Evolutionary conservation across 2,329 filamentous ascomycete genomes (phyloP).

Genomic region (Colletotrichum gloeosporioides): DNA sequence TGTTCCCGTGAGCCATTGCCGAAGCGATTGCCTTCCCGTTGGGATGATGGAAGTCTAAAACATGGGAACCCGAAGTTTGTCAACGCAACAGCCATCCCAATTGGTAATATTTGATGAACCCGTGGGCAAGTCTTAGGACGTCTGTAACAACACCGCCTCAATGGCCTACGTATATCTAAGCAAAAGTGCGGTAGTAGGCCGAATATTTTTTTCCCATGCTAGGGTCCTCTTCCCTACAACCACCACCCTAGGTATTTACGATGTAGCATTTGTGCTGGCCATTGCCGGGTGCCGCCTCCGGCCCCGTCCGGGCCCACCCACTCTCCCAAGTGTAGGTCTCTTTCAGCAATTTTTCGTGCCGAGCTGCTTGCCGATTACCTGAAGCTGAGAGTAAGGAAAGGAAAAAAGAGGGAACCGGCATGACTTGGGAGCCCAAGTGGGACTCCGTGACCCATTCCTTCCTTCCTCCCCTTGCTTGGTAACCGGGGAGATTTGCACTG

Average conservation of each 20-base stretch:
- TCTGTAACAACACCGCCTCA: slow-evolving; percentile 11
- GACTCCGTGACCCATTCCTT: slow-evolving; percentile 5
- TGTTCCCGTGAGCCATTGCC: not conserved
- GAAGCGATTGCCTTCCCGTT: not conserved
- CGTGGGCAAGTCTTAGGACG: not conserved
- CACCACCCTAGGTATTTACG: not conserved
- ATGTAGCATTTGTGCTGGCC: not conserved
- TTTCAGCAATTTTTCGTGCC: not conserved
- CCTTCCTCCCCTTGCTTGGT: not conserved
- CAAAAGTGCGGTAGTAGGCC: not conserved
- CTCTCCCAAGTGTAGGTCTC: not conserved
- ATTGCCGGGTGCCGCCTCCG: slow-evolving; percentile 10
- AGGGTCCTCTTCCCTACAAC: not conserved
- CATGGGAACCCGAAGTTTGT: not conserved
- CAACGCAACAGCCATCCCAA: not conserved
- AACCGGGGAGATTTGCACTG: slow-evolving; percentile 12
- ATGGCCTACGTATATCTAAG: not conserved
- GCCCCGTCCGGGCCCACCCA: not conserved
- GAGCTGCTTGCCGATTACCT: slow-evolving; percentile 1
- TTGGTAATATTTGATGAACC: not conserved
- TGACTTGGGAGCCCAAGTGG: slow-evolving; percentile 16
- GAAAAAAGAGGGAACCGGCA: not conserved
- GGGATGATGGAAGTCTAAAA: slow-evolving; percentile 17
- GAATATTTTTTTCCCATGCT: not conserved
- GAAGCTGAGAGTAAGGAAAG: not conserved